These are phyloP conservation scores for Aspergillus sergii DNA, from an alignment of 2,329 filamentous ascomycete species.

Conservation along the genomic window DNA sequence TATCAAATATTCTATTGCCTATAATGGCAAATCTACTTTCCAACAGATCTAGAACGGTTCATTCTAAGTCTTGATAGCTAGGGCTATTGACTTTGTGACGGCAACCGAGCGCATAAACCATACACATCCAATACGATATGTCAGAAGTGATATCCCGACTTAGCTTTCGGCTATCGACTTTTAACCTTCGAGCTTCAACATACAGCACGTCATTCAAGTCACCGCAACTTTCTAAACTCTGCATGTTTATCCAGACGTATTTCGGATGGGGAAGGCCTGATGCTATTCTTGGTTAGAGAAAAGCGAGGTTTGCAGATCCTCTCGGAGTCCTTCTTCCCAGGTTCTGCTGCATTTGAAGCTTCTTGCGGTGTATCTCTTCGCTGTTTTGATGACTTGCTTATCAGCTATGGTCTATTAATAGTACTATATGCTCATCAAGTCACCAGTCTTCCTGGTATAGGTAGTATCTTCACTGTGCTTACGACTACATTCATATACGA, in stretches of 20 bases:
- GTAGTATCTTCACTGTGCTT: neutral
- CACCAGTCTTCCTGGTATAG: neutral
- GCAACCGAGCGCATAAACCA: neutral
- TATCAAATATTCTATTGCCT: neutral
- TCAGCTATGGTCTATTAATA: neutral
- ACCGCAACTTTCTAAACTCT: neutral
- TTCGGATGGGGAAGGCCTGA: neutral
- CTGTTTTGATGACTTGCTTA: neutral
- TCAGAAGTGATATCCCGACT: slow-evolving; percentile 3
- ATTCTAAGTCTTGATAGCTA: neutral
- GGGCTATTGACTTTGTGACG: neutral
- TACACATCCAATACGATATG: slow-evolving; percentile 2
- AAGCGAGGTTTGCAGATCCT: neutral
- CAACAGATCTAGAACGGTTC: neutral
- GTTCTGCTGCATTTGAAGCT: neutral
- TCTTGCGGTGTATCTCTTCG: neutral
- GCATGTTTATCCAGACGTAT: neutral
- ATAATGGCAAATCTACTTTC: neutral
- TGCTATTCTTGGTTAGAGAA: slow-evolving; percentile 1
- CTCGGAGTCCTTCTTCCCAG: neutral
- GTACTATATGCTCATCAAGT: neutral
- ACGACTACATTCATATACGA: neutral
- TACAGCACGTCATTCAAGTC: neutral
- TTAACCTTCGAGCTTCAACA: neutral
- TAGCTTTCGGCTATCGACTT: slow-evolving; percentile 4